These are phyloP conservation scores for Populus hybrid DNA, from an alignment of 441 rosid species.

Conservation along the genomic window DNA sequence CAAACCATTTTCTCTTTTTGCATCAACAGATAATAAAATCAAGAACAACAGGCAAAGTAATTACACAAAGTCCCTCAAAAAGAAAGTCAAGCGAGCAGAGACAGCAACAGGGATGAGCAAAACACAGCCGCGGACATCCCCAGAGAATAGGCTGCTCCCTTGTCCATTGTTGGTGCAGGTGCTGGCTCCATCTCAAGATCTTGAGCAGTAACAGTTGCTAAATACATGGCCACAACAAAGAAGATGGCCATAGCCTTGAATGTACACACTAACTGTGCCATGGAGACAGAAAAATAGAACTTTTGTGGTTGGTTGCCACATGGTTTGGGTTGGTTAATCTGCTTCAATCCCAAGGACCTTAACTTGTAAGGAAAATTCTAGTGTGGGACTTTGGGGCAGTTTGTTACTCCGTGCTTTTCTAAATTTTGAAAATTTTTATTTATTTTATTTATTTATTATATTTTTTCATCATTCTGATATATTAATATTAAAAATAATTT, in stretches of 20 bases:
- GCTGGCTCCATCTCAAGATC: constrained; percentile 18
- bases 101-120: constrained; percentile 20
- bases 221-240: constrained; percentile 9
- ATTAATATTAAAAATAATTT: too few relatives aligned
- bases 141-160: constrained; percentile 21
- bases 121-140: constrained; percentile 20
- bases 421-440: background rate
- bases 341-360: background rate
- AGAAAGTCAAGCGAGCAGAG: background rate
- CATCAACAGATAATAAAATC: background rate
- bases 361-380: background rate
- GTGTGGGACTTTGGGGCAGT: background rate
- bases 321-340: background rate
- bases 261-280: background rate
- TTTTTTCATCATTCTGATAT: too few relatives aligned
- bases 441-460: too few relatives aligned
- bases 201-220: constrained; percentile 17
- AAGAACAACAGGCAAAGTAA: background rate
- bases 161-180: constrained; percentile 16
- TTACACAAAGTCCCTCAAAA: background rate
- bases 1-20: background rate
- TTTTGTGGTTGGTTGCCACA: background rate
- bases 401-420: too few relatives aligned
- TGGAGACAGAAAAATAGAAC: background rate
- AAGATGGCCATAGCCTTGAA: constrained; percentile 5